Evolutionary conservation across 164 flowering plant species (phyloP).

Genomic region (Aristolochia contorta): DNA sequence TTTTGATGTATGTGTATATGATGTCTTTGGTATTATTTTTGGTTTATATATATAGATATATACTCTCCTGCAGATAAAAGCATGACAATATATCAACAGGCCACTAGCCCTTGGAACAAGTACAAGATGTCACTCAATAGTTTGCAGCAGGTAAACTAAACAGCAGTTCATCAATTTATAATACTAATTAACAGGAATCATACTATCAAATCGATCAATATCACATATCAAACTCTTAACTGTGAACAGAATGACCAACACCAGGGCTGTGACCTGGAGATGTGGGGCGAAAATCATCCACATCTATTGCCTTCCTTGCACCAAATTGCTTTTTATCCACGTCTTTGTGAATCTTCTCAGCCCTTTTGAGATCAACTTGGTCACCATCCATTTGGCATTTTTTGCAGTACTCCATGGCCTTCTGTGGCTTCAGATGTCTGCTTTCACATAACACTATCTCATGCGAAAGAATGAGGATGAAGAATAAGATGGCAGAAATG

Average conservation of each 20-base stretch:
- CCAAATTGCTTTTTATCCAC: background rate
- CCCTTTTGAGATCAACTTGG: background rate
- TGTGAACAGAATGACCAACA: conserved; percentile 4
- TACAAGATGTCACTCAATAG: no score
- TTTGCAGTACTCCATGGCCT: background rate
- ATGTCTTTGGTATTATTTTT: no score
- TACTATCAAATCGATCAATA: no score
- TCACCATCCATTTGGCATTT: background rate
- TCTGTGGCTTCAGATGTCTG: conserved; percentile 1
- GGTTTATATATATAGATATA: no score
- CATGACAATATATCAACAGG: no score
- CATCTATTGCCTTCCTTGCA: background rate
- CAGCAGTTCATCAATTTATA: no score
- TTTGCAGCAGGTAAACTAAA: no score
- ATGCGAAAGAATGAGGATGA: background rate
- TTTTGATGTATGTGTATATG: no score
- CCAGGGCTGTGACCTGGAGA: conserved; percentile 10
- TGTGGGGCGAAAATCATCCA: conserved; percentile 5
- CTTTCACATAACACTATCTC: background rate
- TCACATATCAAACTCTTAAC: background rate
- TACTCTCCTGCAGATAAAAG: no score
- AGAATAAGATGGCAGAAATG: background rate
- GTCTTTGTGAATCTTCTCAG: background rate
- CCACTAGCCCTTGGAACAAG: no score
- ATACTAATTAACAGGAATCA: no score